Conservation (phyloP, 345 rosid species). For the Gossypium turneri region DNA sequence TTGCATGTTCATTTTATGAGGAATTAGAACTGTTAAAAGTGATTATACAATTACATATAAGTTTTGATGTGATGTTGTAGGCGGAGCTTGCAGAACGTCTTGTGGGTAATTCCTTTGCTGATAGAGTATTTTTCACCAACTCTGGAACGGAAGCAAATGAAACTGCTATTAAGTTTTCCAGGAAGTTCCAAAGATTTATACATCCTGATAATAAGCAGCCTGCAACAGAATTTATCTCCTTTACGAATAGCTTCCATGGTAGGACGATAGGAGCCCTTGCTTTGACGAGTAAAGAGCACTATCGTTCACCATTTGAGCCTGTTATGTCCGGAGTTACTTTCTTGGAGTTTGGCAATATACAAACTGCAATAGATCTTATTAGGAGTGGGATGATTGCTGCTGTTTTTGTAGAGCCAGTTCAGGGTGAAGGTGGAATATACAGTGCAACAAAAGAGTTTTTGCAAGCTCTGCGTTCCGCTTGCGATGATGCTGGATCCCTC, state of each 20-base stretch:
- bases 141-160: slow-evolving; percentile 97
- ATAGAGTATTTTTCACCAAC: slow-evolving; percentile 77
- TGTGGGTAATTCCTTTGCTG: slow-evolving; percentile 74
- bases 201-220: slow-evolving; percentile 50
- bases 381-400: slow-evolving; percentile 66
- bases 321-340: slow-evolving; percentile 98
- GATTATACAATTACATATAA: no score
- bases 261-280: slow-evolving; percentile 94
- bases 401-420: slow-evolving; percentile 89
- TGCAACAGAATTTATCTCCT: slow-evolving; percentile 66
- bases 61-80: slow-evolving; percentile 26
- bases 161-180: slow-evolving; percentile 89
- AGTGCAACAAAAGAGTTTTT: slow-evolving; percentile 39
- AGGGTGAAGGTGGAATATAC: slow-evolving; percentile 93
- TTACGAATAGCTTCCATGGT: slow-evolving; percentile 83
- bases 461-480: slow-evolving; percentile 45
- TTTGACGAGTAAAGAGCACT: slow-evolving; percentile 85
- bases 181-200: slow-evolving; percentile 71
- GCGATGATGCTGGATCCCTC: slow-evolving; percentile 77
- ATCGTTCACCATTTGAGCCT: slow-evolving; percentile 85
- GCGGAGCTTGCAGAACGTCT: slow-evolving; percentile 75
- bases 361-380: slow-evolving; percentile 55
- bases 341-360: slow-evolving; percentile 68
- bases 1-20: no score
- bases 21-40: background rate